Conservation (phyloP, 768 basidiomycete genomes). For the Agaricus subrufescens region DNA sequence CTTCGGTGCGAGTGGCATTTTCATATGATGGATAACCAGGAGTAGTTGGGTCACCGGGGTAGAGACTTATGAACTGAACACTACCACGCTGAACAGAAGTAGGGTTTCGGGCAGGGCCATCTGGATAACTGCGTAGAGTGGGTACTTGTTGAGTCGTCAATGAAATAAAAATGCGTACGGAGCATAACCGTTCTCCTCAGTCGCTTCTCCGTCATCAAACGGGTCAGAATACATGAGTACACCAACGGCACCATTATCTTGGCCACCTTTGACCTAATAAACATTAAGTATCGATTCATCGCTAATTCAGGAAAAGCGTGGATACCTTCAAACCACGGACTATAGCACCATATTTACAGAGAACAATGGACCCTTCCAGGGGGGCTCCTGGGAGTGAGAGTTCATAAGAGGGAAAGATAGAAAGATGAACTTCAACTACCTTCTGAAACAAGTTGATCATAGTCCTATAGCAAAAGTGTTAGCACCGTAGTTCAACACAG, state of each 20-base stretch:
- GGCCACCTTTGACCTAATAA: conserved; percentile 66
- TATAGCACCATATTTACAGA: conserved; percentile 68
- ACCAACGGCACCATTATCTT: conserved; percentile 74
- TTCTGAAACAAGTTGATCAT: conserved; percentile 44
- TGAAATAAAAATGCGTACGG: conserved; percentile 19
- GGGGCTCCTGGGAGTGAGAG: conserved; percentile 45
- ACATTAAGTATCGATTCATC: not conserved
- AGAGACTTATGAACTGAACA: conserved; percentile 63
- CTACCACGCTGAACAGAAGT: conserved; percentile 82
- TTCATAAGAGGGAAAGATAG: not conserved
- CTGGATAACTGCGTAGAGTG: conserved; percentile 45
- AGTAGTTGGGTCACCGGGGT: conserved; percentile 79
- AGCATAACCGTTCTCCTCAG: conserved; percentile 66
- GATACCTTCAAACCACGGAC: conserved; percentile 83
- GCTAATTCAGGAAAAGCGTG: no score
- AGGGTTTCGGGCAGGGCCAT: conserved; percentile 83
- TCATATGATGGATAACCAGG: conserved; percentile 86
- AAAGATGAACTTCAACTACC: conserved; percentile 7
- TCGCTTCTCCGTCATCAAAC: conserved; percentile 76
- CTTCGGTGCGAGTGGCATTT: conserved; percentile 64
- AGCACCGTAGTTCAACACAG: not conserved
- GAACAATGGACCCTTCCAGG: conserved; percentile 69
- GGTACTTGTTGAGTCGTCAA: not conserved
- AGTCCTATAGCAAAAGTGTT: conserved; percentile 28
- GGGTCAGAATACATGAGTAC: conserved; percentile 81